Evolutionary conservation across 805 yeast species (phyloP), one percentile per base, ranked within the genome.

Genomic region (Torulaspora quercuum): DNA sequence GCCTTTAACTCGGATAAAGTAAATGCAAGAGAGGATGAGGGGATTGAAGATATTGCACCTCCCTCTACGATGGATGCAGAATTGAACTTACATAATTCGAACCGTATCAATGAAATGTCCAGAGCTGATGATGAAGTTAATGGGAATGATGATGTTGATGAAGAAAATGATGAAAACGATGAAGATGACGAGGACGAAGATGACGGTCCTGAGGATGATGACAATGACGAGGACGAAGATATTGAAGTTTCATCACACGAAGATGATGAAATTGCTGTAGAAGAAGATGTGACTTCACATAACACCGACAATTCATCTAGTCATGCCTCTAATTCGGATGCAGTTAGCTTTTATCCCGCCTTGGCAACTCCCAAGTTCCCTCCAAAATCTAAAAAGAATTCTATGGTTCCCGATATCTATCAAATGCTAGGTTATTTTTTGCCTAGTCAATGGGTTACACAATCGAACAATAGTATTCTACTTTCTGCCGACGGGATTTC

Each of bases 401-500:
- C 39, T 12, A 41, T 52, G 6, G 39, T 44, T 8, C 33, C 49
- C 6, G 55, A 55, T 16, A 34, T 59, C 10, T 59, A 58, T 28
- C 44, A 42, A 12, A 42, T 48, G 27, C 39, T 59, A 6, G 55
- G 51, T 7, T 59, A 57, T 38, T 48, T 45, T 7, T 39, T 59
- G 27, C 64, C 64, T 2, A 51, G 48, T 23, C 39, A 41, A 15
- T 59, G 64, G 64, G 25, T 46, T 5, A 13, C 42, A 7, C 61
- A 50, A 35, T 31, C 57, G 2, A 50, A 47, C 21, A 53, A 55
- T 24, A 43, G 55, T 21, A 37, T 58, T 7, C 12, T 41, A 5
- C 25, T 56, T 11, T 54, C 64, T 17, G 39, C 39, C 7, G 63
- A 59, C 47, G 63, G 61, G 4, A 41, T 55, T 10, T 41, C 52